Evolutionary conservation across 2,329 filamentous ascomycete genomes (phyloP).

Genomic region (Verticillium alfalfae): DNA sequence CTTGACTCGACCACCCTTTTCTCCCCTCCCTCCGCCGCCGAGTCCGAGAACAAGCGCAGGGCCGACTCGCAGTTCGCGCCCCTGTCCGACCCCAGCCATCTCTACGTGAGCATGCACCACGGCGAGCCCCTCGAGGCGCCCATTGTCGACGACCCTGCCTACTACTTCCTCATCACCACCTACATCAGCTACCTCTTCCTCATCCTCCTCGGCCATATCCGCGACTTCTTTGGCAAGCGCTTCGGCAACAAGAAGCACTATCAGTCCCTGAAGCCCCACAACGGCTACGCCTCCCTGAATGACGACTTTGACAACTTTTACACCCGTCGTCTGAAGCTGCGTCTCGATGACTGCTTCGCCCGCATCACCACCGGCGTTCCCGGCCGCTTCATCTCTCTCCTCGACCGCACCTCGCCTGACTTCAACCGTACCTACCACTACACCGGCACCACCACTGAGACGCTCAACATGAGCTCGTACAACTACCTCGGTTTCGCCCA

Average conservation of each 20-base stretch:
- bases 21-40: conserved; percentile 79
- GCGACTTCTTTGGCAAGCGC: conserved; percentile 96
- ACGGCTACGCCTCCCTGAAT: conserved; percentile 92
- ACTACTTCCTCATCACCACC: conserved; percentile 94
- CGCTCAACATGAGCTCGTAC: conserved; percentile 98
- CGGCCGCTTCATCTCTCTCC: conserved; percentile 84
- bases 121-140: conserved; percentile 76
- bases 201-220: conserved; percentile 90
- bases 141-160: conserved; percentile 90
- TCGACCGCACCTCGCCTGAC: conserved; percentile 86
- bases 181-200: conserved; percentile 97
- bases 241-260: conserved; percentile 82
- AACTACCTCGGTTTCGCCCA: conserved; percentile 99
- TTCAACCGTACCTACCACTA: conserved; percentile 87
- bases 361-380: conserved; percentile 89
- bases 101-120: conserved; percentile 83
- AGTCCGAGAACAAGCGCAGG: conserved; percentile 68
- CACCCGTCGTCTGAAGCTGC: conserved; percentile 82
- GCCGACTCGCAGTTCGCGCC: conserved; percentile 90
- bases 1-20: conserved; percentile 76
- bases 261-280: conserved; percentile 71
- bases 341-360: conserved; percentile 95
- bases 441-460: conserved; percentile 87
- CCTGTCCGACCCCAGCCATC: conserved; percentile 71
- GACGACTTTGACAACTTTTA: conserved; percentile 99